Evolutionary conservation across 1,139 yeast genomes (phyloP).

Genomic region (Hyphopichia wangnamkhiaoensis): DNA sequence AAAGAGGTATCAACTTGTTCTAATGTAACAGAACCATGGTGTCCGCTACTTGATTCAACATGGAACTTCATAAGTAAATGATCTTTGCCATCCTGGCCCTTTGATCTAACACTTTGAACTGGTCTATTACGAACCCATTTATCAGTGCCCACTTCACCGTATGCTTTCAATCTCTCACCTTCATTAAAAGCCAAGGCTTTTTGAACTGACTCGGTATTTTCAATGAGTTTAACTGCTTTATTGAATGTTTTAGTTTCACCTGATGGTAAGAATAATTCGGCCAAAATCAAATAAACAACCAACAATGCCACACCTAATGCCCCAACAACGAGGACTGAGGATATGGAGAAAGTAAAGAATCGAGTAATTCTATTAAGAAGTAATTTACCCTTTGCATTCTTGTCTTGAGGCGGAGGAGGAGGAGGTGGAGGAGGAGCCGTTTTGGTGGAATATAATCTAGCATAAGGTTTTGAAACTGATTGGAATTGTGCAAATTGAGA

Average conservation of each 20-base stretch:
- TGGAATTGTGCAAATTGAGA: too few relatives aligned
- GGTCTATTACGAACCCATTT: constrained; percentile 91
- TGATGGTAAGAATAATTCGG: constrained; percentile 82
- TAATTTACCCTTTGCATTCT: constrained; percentile 40
- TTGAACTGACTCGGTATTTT: constrained; percentile 64
- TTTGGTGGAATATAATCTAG: constrained; percentile 22
- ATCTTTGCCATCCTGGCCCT: constrained; percentile 73
- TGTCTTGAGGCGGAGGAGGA: constrained; percentile 38
- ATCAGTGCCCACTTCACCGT: constrained; percentile 72
- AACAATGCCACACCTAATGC: constrained; percentile 68
- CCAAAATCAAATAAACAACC: constrained; percentile 72
- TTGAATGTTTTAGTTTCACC: constrained; percentile 91
- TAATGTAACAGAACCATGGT: constrained; percentile 67
- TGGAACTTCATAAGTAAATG: constrained; percentile 84
- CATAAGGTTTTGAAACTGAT: not conserved
- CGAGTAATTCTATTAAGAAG: constrained; percentile 46
- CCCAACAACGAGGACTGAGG: constrained; percentile 63
- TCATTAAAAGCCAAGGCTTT: constrained; percentile 53
- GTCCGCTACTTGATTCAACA: constrained; percentile 62
- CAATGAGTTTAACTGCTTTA: constrained; percentile 76
- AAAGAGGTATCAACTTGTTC: constrained; percentile 72
- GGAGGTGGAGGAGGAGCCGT: constrained; percentile 40
- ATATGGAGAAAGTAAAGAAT: constrained; percentile 60
- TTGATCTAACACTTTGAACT: constrained; percentile 54
- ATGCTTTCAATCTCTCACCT: constrained; percentile 72